Evolutionary conservation across 306 rosid species (phyloP), one percentile per base, ranked within the genome.

Genomic region (Sicyos baderoa): DNA sequence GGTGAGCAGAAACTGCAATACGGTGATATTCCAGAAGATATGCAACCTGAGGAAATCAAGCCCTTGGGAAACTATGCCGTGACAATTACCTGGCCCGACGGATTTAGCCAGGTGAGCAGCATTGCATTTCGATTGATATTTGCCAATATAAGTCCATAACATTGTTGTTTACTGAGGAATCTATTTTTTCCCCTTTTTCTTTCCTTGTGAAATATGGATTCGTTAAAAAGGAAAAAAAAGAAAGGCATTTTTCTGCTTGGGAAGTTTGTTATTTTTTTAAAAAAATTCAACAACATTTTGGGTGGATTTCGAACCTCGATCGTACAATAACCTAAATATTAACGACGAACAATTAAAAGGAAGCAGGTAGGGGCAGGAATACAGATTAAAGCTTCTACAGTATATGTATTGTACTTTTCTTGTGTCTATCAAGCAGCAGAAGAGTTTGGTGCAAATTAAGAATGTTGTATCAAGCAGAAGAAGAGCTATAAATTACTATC

Each of bases 11-110:
- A 88, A 70, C 79, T 94, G 86, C 96, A 82, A 76, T 86, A 82
- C 64, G 37, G 52, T 21, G 99, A 94, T 84, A 82, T 94, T 78
- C 90, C 89, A 19, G 95, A 90, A 59, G 90, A 90, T 63, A 86
- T 90, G 61, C 95, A 94, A 86, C 97, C 95, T 0, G 96, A 88
- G 75, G 97, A 94, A 74, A 94, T 94, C 75, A 84, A 88, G 44
- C 97, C 96, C 2, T 86, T 94, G 96, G 96, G 97, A 76, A 94
- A 94, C 76, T 88, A 94, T 76, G 99, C 99, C 0, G 96, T 81
- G 74, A 85, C 94, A 75, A 88, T 94, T 80, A 84, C 89, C 13
- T 94, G 97, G 99, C 96, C 97, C 2, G 95, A 88, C 49, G 95
- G 99, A 17, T 94, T 94, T 77, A 88, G 45, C 76, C 99, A 94